Evolutionary conservation across 192 early-diverging fungal species (phyloP).

Genomic region (Gryganskiella cystojenkinii): DNA sequence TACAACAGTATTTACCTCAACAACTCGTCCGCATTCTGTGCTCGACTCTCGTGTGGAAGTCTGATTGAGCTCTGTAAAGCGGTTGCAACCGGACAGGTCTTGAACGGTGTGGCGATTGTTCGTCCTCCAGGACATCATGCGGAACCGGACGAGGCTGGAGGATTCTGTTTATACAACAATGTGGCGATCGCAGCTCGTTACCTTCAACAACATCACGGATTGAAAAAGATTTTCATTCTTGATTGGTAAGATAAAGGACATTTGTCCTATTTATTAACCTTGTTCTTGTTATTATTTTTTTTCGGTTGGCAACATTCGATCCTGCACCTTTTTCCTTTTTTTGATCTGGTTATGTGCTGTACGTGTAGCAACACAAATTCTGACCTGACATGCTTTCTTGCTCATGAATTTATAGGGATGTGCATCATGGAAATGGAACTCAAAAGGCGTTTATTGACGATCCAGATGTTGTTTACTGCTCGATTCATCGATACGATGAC

Average conservation of each 20-base stretch:
- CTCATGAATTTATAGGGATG: constrained; percentile 66
- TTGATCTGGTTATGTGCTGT: too few relatives aligned
- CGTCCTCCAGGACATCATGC: constrained; percentile 97
- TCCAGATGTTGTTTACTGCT: constrained; percentile 84
- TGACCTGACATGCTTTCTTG: too few relatives aligned
- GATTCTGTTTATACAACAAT: constrained; percentile 93
- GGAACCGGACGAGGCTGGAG: constrained; percentile 77
- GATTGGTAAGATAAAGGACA: constrained; percentile 78
- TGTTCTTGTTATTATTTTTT: too few relatives aligned
- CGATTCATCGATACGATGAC: constrained; percentile 87
- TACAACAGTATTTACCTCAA: constrained; percentile 81
- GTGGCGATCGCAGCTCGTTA: constrained; percentile 84
- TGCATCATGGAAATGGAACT: constrained; percentile 96
- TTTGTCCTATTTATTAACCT: neutral
- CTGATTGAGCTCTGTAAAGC: constrained; percentile 77
- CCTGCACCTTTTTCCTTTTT: too few relatives aligned
- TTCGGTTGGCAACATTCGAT: too few relatives aligned
- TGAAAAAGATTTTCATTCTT: constrained; percentile 78
- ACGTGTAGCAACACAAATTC: too few relatives aligned
- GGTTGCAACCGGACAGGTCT: constrained; percentile 69
- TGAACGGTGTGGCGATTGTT: constrained; percentile 88
- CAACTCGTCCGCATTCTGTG: constrained; percentile 68
- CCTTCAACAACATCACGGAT: constrained; percentile 58
- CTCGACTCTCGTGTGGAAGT: constrained; percentile 80
- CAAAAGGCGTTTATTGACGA: constrained; percentile 85